Percentiles rank a stretch among this genome's conserved stretches.
Evolutionary conservation across 169 alveolate species (phyloP).

Genomic region (Eimeria maxima): DNA sequence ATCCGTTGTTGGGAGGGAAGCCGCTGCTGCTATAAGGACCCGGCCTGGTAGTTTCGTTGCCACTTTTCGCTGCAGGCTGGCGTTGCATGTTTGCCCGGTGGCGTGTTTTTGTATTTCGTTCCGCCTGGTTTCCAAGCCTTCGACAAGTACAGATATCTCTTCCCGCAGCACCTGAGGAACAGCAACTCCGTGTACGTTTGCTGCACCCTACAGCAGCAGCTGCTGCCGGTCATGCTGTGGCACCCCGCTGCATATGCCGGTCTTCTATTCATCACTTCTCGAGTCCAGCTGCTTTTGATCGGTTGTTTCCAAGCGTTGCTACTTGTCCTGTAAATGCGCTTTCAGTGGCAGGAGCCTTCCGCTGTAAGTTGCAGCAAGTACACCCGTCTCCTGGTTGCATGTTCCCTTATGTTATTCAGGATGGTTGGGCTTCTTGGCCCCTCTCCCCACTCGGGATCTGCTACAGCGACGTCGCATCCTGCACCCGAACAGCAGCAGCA

Average conservation of each 20-base stretch:
- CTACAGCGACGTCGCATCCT: slow-evolving; percentile 27
- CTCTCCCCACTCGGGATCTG: slow-evolving; percentile 39
- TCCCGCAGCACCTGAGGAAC: slow-evolving; percentile 64
- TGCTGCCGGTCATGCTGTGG: slow-evolving; percentile 21
- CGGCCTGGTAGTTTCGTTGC: neutral
- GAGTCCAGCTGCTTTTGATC: neutral
- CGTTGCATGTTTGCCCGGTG: slow-evolving; percentile 62
- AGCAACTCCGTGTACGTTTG: slow-evolving; percentile 55
- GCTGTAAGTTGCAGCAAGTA: neutral
- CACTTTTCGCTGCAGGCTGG: slow-evolving; percentile 26
- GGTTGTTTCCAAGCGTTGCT: neutral
- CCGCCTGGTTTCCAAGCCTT: slow-evolving; percentile 71
- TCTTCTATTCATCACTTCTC: neutral
- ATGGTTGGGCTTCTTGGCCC: slow-evolving; percentile 69
- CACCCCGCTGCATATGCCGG: neutral
- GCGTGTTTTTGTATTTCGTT: slow-evolving; percentile 42
- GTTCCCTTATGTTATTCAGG: slow-evolving; percentile 3
- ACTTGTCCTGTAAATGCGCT: too few species aligned
- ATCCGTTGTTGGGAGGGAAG: neutral
- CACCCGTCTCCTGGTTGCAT: neutral
- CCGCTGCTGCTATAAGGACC: slow-evolving; percentile 22
- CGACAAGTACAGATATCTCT: slow-evolving; percentile 66
- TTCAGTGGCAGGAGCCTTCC: neutral
- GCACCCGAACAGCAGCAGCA: slow-evolving; percentile 60
- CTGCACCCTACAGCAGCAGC: neutral